Evolutionary conservation across 2,329 filamentous ascomycete species (phyloP), one percentile per base, ranked within the genome.

Genomic region (Pyrenochaeta sp.): DNA sequence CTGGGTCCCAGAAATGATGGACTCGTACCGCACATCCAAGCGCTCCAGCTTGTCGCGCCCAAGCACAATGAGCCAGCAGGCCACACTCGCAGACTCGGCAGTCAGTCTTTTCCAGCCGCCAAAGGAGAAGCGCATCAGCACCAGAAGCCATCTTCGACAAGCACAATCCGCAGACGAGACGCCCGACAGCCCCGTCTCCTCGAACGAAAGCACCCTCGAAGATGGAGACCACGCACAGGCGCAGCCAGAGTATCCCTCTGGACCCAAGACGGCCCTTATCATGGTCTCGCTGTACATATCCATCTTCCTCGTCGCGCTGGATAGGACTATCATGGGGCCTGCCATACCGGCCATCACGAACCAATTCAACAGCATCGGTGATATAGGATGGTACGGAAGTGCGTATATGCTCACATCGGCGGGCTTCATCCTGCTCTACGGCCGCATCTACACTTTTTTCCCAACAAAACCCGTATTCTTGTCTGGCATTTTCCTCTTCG

Each of bases 391-490:
- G 74, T 77, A 76, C 52, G 67, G 60, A 1, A 65, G 59, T 10
- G 58, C 67, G 2, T 74, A 74, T 42, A 65, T 73, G 58, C 56
- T 74, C 3, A 73, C 71, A 17, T 67, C 65, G 2, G 68, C 65
- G 31, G 63, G 64, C 7, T 69, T 70, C 36, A 75, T 77, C 44
- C 61, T 77, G 5, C 58, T 76, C 27, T 78, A 72, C 51, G 75
- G 74, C n/a, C 72, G 74, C 11, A 41, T 71, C 18, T 78, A 77
- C 61, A 76, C 72, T 4, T 76, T 74, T 60, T 80, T 77, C 40
- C 65, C 73, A 2, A 74, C 81, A 31, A 78, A 79, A 48, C 74
- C 63, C 17, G 71, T 73, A 3, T 84, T 79, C 60, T 62, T 83
- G 9, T 68, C 73, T 41, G 65, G 72, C 43, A 74, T 84, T 24